Evolutionary conservation across 345 rosid genomes (phyloP).

Genomic region (Gossypium raimondii): DNA sequence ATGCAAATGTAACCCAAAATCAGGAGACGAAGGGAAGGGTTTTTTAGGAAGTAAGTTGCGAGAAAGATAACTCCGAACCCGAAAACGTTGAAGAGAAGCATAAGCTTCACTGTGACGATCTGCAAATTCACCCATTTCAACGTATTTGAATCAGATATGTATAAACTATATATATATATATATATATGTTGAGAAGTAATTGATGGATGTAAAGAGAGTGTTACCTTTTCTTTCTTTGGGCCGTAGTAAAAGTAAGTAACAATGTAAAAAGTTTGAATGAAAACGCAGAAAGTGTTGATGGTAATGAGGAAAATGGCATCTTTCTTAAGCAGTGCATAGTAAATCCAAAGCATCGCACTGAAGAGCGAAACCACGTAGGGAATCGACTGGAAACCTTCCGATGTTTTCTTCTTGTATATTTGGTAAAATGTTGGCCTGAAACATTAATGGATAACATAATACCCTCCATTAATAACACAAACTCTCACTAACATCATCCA

Average conservation of each 20-base stretch:
- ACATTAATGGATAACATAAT: background rate
- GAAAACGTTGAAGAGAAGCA: constrained; percentile 44
- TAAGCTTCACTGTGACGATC: constrained; percentile 47
- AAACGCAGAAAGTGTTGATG: constrained; percentile 48
- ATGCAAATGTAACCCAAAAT: constrained; percentile 79
- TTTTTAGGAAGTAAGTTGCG: constrained; percentile 37
- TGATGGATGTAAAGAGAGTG: background rate
- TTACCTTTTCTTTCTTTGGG: constrained; percentile 54
- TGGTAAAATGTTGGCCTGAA: constrained; percentile 25
- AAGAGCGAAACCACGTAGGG: constrained; percentile 64
- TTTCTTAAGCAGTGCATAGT: constrained; percentile 51
- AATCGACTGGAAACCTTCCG: constrained; percentile 68
- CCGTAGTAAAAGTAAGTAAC: constrained; percentile 52
- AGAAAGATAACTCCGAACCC: constrained; percentile 55
- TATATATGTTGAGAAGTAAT: background rate
- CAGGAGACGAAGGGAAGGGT: constrained; percentile 33
- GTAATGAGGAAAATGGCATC: constrained; percentile 47
- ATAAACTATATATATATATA: background rate
- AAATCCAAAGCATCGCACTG: constrained; percentile 79
- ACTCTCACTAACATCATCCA: background rate
- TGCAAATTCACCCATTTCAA: constrained; percentile 23
- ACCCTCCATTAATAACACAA: background rate
- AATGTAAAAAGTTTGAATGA: constrained; percentile 51
- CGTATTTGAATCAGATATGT: background rate
- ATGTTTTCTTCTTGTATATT: constrained; percentile 57